Percentiles rank a stretch among this genome's conserved stretches.
phyloP scores from a whole-genome alignment of 1,139 yeast species.

The Suhomyces chickasaworum region DNA sequence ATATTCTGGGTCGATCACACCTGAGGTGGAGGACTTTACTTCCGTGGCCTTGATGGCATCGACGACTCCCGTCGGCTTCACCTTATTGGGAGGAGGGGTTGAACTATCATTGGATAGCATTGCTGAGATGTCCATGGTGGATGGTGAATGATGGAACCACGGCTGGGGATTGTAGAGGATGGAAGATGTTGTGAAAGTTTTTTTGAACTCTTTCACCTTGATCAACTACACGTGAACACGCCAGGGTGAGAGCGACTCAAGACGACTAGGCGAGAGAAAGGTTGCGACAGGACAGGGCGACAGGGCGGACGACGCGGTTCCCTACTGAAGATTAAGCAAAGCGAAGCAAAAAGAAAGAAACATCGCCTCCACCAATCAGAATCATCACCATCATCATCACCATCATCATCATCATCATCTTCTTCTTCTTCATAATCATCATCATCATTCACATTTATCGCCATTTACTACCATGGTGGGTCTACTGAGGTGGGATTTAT shows the following conservation, averaged over 20 bases:
- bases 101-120: conserved; percentile 38
- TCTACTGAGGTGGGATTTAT: no score
- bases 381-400: no score
- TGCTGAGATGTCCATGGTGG: conserved; percentile 42
- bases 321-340: neutral
- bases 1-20: conserved; percentile 14
- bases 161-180: neutral
- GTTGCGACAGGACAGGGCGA: neutral
- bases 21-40: neutral
- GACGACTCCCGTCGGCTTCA: conserved; percentile 4
- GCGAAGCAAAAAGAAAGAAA: no score
- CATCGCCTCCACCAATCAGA: no score
- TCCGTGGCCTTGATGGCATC: conserved; percentile 4
- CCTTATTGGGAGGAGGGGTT: conserved; percentile 13
- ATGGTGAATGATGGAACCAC: conserved; percentile 13
- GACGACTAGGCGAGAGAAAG: no score
- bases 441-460: no score
- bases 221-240: conserved; percentile 11
- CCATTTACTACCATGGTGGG: no score
- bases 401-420: no score
- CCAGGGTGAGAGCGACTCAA: neutral
- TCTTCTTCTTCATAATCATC: no score
- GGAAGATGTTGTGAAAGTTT: conserved; percentile 4
- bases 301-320: neutral
- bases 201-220: conserved; percentile 4